Conservation (phyloP, 305 asterid species). For the Nicotiana rustica region DNA sequence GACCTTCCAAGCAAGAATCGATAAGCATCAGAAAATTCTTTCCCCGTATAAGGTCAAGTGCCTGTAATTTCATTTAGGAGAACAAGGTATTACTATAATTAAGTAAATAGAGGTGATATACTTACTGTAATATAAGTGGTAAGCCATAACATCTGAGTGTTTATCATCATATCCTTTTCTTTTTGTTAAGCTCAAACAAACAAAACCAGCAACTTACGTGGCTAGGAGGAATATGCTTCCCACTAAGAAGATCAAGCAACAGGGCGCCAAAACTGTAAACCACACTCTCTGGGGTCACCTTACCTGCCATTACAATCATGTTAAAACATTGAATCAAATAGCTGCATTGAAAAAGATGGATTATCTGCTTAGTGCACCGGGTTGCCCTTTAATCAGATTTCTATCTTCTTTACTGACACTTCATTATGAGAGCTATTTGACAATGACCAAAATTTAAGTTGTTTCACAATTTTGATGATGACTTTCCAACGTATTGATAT, state of each 20-base stretch:
- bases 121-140: background rate
- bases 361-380: background rate
- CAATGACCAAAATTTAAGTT: constrained; percentile 26
- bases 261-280: constrained; percentile 62
- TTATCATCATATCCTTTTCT: background rate
- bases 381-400: background rate
- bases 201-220: constrained; percentile 46
- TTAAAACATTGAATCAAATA: constrained; percentile 14
- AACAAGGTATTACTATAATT: background rate
- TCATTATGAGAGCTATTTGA: background rate
- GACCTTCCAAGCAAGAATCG: constrained; percentile 62
- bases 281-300: constrained; percentile 54
- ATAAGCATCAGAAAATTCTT: constrained; percentile 51
- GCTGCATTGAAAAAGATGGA: background rate
- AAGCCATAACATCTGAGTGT: constrained; percentile 13
- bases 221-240: constrained; percentile 63
- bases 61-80: constrained; percentile 40
- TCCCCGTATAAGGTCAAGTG: constrained; percentile 60
- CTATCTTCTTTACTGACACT: background rate
- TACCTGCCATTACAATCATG: constrained; percentile 46
- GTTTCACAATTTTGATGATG: background rate
- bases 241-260: constrained; percentile 62
- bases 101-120: background rate
- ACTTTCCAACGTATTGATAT: background rate
- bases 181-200: background rate